phyloP scores from a whole-genome alignment of 441 rosid genomes.

The Capsella rubella region DNA sequence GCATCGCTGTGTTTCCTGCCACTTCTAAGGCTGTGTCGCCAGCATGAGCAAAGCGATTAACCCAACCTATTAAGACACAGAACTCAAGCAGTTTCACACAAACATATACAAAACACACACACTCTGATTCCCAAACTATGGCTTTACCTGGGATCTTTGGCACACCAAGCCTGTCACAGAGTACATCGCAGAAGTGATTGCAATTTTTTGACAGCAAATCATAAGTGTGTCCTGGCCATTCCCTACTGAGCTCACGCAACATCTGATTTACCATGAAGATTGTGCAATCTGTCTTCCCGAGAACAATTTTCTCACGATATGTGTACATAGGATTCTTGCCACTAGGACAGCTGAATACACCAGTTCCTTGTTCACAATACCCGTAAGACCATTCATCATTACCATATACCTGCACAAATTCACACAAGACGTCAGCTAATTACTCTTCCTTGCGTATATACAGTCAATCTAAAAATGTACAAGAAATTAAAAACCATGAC shows the following conservation, averaged over 20 bases:
- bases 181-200: slow-evolving; percentile 95
- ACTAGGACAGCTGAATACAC: slow-evolving; percentile 90
- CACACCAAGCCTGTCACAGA: slow-evolving; percentile 88
- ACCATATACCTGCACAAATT: slow-evolving; percentile 71
- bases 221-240: slow-evolving; percentile 87
- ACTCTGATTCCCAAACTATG: slow-evolving; percentile 4
- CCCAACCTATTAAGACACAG: no score
- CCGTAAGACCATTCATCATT: slow-evolving; percentile 99
- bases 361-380: slow-evolving; percentile 92
- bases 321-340: slow-evolving; percentile 95
- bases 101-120: neutral
- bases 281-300: slow-evolving; percentile 72
- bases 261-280: slow-evolving; percentile 81
- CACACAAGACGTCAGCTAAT: slow-evolving; percentile 2
- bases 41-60: no score
- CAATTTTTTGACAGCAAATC: slow-evolving; percentile 92
- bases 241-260: slow-evolving; percentile 83
- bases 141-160: slow-evolving; percentile 88
- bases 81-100: neutral
- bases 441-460: neutral
- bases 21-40: no score
- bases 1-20: slow-evolving; percentile 30
- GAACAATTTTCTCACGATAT: slow-evolving; percentile 79
- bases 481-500: neutral
- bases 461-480: neutral